Percentiles rank a stretch among this genome's conserved stretches.
Evolutionary conservation across 768 basidiomycete species (phyloP).

Genomic region (Psilocybe azurescens): DNA sequence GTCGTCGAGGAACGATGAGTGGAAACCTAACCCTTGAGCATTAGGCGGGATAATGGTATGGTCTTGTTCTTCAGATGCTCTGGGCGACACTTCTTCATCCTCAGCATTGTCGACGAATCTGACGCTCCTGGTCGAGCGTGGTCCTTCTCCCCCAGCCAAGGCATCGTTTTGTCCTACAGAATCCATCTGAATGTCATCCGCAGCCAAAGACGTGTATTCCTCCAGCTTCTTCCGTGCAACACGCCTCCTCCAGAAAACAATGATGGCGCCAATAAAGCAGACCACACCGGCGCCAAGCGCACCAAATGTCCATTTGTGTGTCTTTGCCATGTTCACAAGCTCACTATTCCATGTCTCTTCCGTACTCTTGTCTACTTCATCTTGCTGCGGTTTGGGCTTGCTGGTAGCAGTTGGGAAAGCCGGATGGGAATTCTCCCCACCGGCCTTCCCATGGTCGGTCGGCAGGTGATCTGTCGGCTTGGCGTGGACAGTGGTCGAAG

Average conservation of each 20-base stretch:
- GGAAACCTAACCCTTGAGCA: conserved; percentile 57
- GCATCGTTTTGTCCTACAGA: conserved; percentile 46
- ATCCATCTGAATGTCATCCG: conserved; percentile 81
- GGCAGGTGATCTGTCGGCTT: conserved; percentile 91
- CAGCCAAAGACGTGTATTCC: conserved; percentile 64
- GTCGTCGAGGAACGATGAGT: conserved; percentile 85
- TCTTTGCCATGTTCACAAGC: conserved; percentile 66
- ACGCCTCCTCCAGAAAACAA: conserved; percentile 80
- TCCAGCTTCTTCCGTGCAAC: conserved; percentile 38
- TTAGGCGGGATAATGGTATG: conserved; percentile 27
- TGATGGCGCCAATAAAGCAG: conserved; percentile 62
- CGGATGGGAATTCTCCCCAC: conserved; percentile 77
- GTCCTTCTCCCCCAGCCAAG: conserved; percentile 15
- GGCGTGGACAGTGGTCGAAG: conserved; percentile 62
- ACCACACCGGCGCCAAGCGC: conserved; percentile 73
- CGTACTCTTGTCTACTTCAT: conserved; percentile 31
- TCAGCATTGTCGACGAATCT: conserved; percentile 55
- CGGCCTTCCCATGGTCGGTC: conserved; percentile 75
- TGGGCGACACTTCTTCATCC: conserved; percentile 59
- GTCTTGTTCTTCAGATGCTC: conserved; percentile 33
- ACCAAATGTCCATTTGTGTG: conserved; percentile 85
- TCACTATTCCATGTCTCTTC: conserved; percentile 78
- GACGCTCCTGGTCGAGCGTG: conserved; percentile 74
- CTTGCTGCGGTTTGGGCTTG: conserved; percentile 25
- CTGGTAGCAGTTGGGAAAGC: conserved; percentile 48